These are phyloP conservation scores for Fusarium nurragi DNA, from an alignment of 2,329 filamentous ascomycete genomes.

Conservation along the genomic window DNA sequence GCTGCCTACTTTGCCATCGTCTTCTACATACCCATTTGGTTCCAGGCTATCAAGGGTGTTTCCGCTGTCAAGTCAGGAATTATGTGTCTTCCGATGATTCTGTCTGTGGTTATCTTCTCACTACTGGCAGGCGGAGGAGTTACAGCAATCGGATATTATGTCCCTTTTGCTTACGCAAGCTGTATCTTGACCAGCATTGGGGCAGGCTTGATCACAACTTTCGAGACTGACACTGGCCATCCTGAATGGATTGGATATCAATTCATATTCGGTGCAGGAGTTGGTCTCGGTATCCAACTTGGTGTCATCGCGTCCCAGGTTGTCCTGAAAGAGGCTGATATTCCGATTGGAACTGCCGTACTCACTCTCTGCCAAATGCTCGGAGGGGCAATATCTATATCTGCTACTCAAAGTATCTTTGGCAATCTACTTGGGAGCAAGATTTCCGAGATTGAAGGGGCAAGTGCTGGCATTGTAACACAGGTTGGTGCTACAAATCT, in stretches of 20 bases:
- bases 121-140: slow-evolving; percentile 30
- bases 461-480: too few species aligned
- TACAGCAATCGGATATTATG: not conserved
- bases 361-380: not conserved
- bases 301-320: slow-evolving; percentile 58
- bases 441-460: too few species aligned
- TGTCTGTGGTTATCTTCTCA: slow-evolving; percentile 52
- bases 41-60: slow-evolving; percentile 51
- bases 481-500: too few species aligned
- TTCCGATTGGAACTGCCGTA: not conserved
- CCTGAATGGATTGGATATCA: slow-evolving; percentile 62
- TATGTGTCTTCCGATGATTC: slow-evolving; percentile 54
- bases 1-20: not conserved
- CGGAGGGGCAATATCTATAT: not conserved
- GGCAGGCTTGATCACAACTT: slow-evolving; percentile 52
- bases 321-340: not conserved
- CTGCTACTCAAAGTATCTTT: not conserved
- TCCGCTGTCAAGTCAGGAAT: slow-evolving; percentile 52
- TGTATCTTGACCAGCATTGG: slow-evolving; percentile 45
- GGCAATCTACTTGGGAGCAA: not conserved
- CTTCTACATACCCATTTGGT: slow-evolving; percentile 58
- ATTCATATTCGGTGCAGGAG: slow-evolving; percentile 56
- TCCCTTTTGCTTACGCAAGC: not conserved
- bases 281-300: slow-evolving; percentile 55
- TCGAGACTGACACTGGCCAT: slow-evolving; percentile 49